Conservation (phyloP, 208 protist genomes). For the Acanthamoeba castellanii region DNA sequence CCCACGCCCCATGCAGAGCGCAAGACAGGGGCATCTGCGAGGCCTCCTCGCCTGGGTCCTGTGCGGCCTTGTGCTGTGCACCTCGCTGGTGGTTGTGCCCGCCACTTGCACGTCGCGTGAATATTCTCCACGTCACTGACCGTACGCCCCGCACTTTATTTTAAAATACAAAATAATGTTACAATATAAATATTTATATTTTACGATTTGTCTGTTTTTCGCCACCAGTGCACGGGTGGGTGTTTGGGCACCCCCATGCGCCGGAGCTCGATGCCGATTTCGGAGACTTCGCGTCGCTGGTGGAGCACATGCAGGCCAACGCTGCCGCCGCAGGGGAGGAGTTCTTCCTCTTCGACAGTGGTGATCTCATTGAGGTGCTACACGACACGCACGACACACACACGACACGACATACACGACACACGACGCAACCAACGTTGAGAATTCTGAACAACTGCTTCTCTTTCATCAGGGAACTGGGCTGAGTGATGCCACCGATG, state of each 20-base stretch:
- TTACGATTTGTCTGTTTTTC: neutral
- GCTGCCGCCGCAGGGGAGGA: constrained; percentile 66
- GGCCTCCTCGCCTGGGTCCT: too few relatives aligned
- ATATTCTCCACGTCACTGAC: constrained; percentile 17
- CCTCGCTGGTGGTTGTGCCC: too few relatives aligned
- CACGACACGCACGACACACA: neutral
- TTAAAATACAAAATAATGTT: neutral
- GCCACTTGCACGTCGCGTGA: neutral
- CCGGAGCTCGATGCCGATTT: constrained; percentile 73
- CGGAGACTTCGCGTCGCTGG: constrained; percentile 73
- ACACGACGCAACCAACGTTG: too few relatives aligned
- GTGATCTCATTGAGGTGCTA: constrained; percentile 74
- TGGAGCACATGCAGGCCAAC: constrained; percentile 73
- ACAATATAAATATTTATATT: neutral
- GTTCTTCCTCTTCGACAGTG: constrained; percentile 80
- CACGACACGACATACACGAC: too few relatives aligned
- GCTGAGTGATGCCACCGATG: constrained; percentile 70
- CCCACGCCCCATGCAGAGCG: too few relatives aligned
- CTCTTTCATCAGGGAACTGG: constrained; percentile 69
- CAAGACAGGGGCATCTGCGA: too few relatives aligned
- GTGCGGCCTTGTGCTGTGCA: too few relatives aligned
- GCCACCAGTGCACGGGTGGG: constrained; percentile 56
- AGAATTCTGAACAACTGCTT: neutral
- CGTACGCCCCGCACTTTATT: neutral
- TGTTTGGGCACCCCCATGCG: constrained; percentile 71